phyloP scores from a whole-genome alignment of 306 rosid species.

The Acacia crassicarpa region DNA sequence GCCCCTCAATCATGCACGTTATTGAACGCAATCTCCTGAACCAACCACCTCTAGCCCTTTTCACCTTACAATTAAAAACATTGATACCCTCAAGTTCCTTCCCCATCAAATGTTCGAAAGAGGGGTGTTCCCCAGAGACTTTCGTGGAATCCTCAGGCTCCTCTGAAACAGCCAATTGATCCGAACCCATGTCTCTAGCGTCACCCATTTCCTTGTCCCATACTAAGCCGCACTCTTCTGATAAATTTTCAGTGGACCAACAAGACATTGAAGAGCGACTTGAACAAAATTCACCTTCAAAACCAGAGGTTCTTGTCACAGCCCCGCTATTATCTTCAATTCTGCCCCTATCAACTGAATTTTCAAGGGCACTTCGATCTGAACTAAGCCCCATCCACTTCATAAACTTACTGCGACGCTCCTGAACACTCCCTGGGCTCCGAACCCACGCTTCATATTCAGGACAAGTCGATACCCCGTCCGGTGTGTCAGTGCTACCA shows the following conservation, averaged over 20 bases:
- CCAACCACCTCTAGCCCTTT: slow-evolving; percentile 60
- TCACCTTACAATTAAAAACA: slow-evolving; percentile 9
- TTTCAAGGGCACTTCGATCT: slow-evolving; percentile 35
- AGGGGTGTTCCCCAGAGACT: slow-evolving; percentile 35
- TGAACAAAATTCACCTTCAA: slow-evolving; percentile 62
- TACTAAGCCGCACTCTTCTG: slow-evolving; percentile 35
- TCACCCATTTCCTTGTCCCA: slow-evolving; percentile 39
- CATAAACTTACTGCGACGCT: slow-evolving; percentile 68
- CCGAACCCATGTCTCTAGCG: slow-evolving; percentile 32
- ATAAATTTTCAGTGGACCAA: slow-evolving; percentile 33
- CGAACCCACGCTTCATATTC: slow-evolving; percentile 64
- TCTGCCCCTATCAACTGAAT: slow-evolving; percentile 41
- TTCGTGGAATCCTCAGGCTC: slow-evolving; percentile 33
- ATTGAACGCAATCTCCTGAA: slow-evolving; percentile 63
- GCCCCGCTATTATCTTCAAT: slow-evolving; percentile 42
- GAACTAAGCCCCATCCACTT: slow-evolving; percentile 58
- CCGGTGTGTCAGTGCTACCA: slow-evolving; percentile 29
- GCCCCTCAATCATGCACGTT: slow-evolving; percentile 59
- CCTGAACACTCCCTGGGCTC: slow-evolving; percentile 69
- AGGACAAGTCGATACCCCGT: slow-evolving; percentile 34
- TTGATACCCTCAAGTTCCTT: slow-evolving; percentile 34
- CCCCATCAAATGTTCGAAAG: slow-evolving; percentile 36
- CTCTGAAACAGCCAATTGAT: slow-evolving; percentile 34
- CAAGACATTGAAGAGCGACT: slow-evolving; percentile 56
- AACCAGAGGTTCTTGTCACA: slow-evolving; percentile 37